Percentiles rank a stretch among this genome's conserved stretches.
phyloP scores from a whole-genome alignment of 192 early-diverging fungal genomes.

The Entophlyctis luteolus region DNA sequence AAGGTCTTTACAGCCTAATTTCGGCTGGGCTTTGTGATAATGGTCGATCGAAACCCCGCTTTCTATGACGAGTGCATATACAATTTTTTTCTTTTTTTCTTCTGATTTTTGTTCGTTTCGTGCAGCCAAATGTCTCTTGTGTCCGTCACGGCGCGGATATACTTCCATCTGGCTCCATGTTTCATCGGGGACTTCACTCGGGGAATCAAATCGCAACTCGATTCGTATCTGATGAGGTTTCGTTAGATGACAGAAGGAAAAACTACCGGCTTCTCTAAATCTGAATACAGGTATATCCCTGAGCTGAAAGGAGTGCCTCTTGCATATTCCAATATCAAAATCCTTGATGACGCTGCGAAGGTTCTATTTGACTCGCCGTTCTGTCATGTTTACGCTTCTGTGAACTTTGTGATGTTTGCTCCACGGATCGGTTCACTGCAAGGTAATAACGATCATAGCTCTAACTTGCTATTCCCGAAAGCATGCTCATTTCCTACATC shows the following conservation, averaged over 20 bases:
- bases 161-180: constrained; percentile 66
- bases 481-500: no score
- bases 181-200: constrained; percentile 52
- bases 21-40: no score
- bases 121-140: constrained; percentile 17
- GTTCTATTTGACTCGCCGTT: constrained; percentile 82
- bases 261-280: background rate
- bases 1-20: no score
- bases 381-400: constrained; percentile 69
- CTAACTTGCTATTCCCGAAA: constrained; percentile 8
- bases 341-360: constrained; percentile 52
- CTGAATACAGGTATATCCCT: constrained; percentile 66
- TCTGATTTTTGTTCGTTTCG: no score
- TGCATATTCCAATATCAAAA: constrained; percentile 67
- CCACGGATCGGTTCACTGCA: constrained; percentile 63
- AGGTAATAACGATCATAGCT: no score
- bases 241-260: background rate
- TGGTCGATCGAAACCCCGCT: no score
- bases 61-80: background rate
- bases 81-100: background rate
- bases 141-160: constrained; percentile 33
- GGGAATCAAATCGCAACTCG: constrained; percentile 62
- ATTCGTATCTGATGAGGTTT: constrained; percentile 68
- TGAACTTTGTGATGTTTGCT: constrained; percentile 70
- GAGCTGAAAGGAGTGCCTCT: constrained; percentile 85